Base-by-base conservation (phyloP, 495 filamentous ascomycete species). In the Penicillium dipodomyicola region DNA sequence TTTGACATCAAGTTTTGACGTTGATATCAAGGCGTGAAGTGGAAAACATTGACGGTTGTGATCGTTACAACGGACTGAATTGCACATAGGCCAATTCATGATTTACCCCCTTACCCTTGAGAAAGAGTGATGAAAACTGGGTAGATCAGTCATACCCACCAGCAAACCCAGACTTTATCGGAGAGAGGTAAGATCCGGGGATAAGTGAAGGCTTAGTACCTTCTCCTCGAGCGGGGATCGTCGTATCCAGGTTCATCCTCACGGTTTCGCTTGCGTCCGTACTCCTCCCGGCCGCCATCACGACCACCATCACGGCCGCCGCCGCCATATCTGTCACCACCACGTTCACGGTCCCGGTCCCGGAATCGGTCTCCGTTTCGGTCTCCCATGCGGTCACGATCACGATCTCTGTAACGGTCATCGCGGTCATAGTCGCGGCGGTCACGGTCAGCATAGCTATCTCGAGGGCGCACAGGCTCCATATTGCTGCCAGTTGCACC, bases 181-280 rank as follows among this genome's bases (percentile, higher is more conserved):
- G 56, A 53, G 43, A 61, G 57, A 60, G 58, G 45, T 37, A 61
- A 41, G 43, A 49, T 54, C 60, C 54, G 45, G 61, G 56, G 35
- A 42, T 56, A 64, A 59, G 55, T 64, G 56, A 71, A 67, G 46
- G 58, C 52, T 76, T 78, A 91, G 77, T 92, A 92, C 65, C 89
- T 86, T 71, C 88, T 83, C 65, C 90, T 82, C 67, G 85, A 88
- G 54, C 91, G 83, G 37, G 88, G 84, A 70, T 94, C 89, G 62
- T 93, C 88, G 67, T 90, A 85, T 58, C 82, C 71, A 66, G 42
- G 42, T 22, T 83, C 78, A 65, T 77, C 76, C 48, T 81, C 78
- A 67, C 82, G 77, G 58, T 75, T 66, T 62, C 83, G 77, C 72
- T 86, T 87, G 56, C 83, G 75, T 58, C 75, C 75, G 51, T 72